Percentiles rank a stretch among this genome's conserved stretches.
These are phyloP conservation scores for Haplosporangium gracile DNA, from an alignment of 192 early-diverging fungal species.

Conservation along the genomic window DNA sequence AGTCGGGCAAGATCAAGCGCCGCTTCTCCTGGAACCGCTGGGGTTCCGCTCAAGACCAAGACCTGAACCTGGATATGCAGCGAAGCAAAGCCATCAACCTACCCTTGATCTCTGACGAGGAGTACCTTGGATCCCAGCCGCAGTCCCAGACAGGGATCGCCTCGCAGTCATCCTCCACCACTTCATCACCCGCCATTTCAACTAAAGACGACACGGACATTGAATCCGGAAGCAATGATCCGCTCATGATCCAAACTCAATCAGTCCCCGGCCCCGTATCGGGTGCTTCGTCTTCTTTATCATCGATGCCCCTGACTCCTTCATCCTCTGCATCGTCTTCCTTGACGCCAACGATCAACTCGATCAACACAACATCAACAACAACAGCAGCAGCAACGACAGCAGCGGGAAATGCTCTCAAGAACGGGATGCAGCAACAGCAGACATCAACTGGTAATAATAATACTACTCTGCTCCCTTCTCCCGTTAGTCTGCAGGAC, in stretches of 20 bases:
- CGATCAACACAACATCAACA: not conserved
- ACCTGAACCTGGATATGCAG: constrained; percentile 36
- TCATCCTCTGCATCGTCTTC: not conserved
- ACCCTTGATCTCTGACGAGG: constrained; percentile 44
- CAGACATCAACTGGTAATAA: not conserved
- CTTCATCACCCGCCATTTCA: constrained; percentile 33
- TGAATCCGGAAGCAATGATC: constrained; percentile 16
- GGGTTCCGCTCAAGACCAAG: constrained; percentile 40
- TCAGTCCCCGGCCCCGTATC: not conserved
- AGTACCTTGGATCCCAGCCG: constrained; percentile 2
- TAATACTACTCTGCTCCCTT: constrained; percentile 14
- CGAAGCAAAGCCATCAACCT: constrained; percentile 36
- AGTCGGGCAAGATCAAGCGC: constrained; percentile 51
- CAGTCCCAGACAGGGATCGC: not conserved
- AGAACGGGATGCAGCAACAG: constrained; percentile 38
- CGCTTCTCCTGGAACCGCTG: constrained; percentile 54
- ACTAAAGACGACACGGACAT: constrained; percentile 29
- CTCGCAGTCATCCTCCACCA: not conserved
- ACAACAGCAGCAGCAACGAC: not conserved
- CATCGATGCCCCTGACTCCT: not conserved
- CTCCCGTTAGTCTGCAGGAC: constrained; percentile 35
- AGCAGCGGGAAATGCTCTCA: constrained; percentile 16
- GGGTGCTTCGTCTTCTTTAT: not conserved
- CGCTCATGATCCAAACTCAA: constrained; percentile 1
- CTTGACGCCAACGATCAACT: not conserved